phyloP scores from a whole-genome alignment of 257 asterid genomes.

The Solanum stenotomum region DNA sequence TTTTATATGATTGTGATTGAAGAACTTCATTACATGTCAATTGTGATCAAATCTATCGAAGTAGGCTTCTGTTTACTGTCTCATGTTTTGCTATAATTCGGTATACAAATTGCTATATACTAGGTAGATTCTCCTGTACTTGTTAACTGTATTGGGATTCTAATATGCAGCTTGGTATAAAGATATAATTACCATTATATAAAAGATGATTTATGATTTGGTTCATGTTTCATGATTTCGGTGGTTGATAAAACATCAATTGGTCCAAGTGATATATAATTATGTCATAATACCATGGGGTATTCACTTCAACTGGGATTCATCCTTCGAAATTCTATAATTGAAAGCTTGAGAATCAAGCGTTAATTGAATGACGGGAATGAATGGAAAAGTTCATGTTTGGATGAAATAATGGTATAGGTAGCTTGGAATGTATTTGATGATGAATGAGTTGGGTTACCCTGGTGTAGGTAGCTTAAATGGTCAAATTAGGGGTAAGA shows the following conservation, averaged over 20 bases:
- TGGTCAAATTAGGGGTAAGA: not conserved
- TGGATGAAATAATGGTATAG: not conserved
- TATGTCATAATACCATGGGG: not conserved
- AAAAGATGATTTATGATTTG: not conserved
- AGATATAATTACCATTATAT: not conserved
- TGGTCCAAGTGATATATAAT: not conserved
- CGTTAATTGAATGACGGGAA: not conserved
- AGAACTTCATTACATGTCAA: not conserved
- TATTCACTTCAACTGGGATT: not conserved
- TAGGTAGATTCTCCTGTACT: not conserved
- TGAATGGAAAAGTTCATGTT: not conserved
- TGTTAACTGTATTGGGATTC: not conserved
- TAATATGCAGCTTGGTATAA: not conserved
- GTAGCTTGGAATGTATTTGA: not conserved
- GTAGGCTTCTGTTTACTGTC: not conserved
- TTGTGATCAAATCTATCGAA: not conserved
- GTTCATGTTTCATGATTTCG: not conserved
- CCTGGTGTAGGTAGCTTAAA: not conserved
- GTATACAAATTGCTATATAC: not conserved
- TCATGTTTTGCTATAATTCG: not conserved
- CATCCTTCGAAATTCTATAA: not conserved
- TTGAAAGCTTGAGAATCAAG: not conserved
- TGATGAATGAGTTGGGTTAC: not conserved
- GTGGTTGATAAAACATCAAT: not conserved
- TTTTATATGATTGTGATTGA: not conserved